A percentile compares a stretch with the other conserved stretches of the same genome.
phyloP scores from a whole-genome alignment of 805 yeast genomes.

The Myxozyma neotropica region DNA sequence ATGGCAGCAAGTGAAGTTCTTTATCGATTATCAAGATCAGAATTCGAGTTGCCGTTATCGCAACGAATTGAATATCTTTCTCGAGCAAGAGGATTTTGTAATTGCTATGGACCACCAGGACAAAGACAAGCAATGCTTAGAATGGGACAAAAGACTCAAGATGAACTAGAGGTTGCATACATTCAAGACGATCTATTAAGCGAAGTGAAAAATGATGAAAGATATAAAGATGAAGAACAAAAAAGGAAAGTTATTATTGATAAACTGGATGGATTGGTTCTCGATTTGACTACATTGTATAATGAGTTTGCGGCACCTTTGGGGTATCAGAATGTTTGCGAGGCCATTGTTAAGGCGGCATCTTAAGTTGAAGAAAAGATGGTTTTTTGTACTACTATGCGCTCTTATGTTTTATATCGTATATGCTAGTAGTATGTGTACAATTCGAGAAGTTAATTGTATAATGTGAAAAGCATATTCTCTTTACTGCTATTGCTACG shows the following conservation, averaged over 20 bases:
- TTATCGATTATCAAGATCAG: slow-evolving; percentile 71
- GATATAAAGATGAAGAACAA: slow-evolving; percentile 43
- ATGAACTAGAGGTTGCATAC: slow-evolving; percentile 81
- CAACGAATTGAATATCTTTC: slow-evolving; percentile 86
- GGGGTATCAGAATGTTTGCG: slow-evolving; percentile 81
- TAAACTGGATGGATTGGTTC: slow-evolving; percentile 63
- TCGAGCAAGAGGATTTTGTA: slow-evolving; percentile 90
- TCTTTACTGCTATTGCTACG: no score
- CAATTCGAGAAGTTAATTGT: no score
- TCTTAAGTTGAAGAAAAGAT: slow-evolving; percentile 51
- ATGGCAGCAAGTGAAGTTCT: slow-evolving; percentile 83
- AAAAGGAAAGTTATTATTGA: slow-evolving; percentile 55
- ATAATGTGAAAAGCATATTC: no score
- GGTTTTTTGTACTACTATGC: neutral
- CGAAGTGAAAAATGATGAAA: slow-evolving; percentile 46
- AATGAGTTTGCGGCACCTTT: slow-evolving; percentile 86
- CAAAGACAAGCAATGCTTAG: slow-evolving; percentile 75
- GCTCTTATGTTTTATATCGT: neutral
- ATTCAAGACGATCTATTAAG: slow-evolving; percentile 68
- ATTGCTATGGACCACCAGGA: slow-evolving; percentile 76
- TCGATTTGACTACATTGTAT: slow-evolving; percentile 75
- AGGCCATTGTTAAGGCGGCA: slow-evolving; percentile 75
- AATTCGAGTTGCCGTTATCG: slow-evolving; percentile 57
- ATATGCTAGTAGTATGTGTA: neutral
- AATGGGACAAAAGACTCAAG: slow-evolving; percentile 69